These are phyloP conservation scores for Prunus campanulata DNA, from an alignment of 306 rosid species.

Conservation along the genomic window DNA sequence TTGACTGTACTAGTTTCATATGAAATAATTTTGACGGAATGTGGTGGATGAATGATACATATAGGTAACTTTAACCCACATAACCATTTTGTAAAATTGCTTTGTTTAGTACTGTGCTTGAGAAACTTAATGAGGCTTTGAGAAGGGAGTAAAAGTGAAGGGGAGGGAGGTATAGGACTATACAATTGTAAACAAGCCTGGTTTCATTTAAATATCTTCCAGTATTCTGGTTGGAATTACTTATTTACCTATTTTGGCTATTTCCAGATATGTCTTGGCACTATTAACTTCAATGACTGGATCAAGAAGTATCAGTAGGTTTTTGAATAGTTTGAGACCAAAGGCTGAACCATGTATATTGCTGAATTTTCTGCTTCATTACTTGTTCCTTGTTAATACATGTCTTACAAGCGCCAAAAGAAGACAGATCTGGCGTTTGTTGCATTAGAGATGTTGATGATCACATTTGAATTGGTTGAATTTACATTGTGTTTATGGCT, in stretches of 20 bases:
- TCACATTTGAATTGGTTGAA: not conserved
- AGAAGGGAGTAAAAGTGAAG: not conserved
- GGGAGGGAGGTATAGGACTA: not conserved
- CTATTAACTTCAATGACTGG: not conserved
- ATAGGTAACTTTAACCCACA: not conserved
- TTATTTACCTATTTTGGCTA: not conserved
- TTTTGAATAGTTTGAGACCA: not conserved
- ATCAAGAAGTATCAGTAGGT: not conserved
- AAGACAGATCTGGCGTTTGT: not conserved
- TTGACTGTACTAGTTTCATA: not conserved
- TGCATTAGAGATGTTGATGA: not conserved
- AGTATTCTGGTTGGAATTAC: too few species aligned
- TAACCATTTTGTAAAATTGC: not conserved
- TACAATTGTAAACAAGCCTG: not conserved
- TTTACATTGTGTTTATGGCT: constrained; percentile 15
- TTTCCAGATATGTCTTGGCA: not conserved
- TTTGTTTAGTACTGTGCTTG: not conserved
- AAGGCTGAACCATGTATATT: not conserved
- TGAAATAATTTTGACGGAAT: not conserved
- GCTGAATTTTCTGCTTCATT: not conserved
- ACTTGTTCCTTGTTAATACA: not conserved
- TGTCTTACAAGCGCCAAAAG: not conserved
- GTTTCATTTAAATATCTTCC: not conserved
- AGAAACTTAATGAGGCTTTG: not conserved
- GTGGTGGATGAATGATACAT: not conserved